Conservation (phyloP, 1,284 basidiomycete genomes). For the Xerocomus amazonicus region DNA sequence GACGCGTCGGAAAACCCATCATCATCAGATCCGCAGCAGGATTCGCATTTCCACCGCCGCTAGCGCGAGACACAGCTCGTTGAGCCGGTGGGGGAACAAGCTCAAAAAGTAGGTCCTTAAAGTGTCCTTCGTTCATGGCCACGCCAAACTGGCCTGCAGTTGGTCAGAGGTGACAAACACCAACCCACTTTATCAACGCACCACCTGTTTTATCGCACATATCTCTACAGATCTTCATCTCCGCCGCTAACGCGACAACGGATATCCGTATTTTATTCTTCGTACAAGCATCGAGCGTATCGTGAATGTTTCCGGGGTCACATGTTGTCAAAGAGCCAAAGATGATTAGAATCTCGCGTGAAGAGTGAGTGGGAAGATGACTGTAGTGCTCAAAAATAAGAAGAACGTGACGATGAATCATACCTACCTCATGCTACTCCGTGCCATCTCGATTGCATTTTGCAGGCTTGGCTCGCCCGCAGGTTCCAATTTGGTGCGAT, state of each 20-base stretch:
- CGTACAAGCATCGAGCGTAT: conserved; percentile 81
- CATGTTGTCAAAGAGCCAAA: conserved; percentile 96
- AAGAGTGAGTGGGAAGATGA: conserved; percentile 93
- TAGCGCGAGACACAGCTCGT: conserved; percentile 53
- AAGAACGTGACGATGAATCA: conserved; percentile 15
- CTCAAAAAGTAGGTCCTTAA: conserved; percentile 93
- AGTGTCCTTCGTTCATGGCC: conserved; percentile 95
- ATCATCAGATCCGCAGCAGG: conserved; percentile 90
- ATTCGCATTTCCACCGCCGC: conserved; percentile 46
- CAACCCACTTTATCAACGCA: conserved; percentile 34
- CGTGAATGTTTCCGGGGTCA: conserved; percentile 95
- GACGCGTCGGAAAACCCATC: conserved; percentile 96
- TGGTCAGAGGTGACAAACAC: conserved; percentile 10
- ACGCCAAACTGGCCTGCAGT: conserved; percentile 86
- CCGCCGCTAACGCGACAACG: conserved; percentile 89
- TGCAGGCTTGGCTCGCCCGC: conserved; percentile 93
- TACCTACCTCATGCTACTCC: conserved; percentile 77
- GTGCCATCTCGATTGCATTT: conserved; percentile 95
- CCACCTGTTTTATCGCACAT: conserved; percentile 87
- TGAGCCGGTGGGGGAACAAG: conserved; percentile 94
- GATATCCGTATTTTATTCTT: conserved; percentile 85
- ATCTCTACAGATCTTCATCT: conserved; percentile 96
- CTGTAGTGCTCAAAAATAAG: conserved; percentile 38
- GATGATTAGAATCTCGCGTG: conserved; percentile 89
- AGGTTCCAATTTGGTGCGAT: conserved; percentile 87